These are phyloP conservation scores for Cladochytrium replicatum DNA, from an alignment of 192 early-diverging fungal species.

Conservation along the genomic window DNA sequence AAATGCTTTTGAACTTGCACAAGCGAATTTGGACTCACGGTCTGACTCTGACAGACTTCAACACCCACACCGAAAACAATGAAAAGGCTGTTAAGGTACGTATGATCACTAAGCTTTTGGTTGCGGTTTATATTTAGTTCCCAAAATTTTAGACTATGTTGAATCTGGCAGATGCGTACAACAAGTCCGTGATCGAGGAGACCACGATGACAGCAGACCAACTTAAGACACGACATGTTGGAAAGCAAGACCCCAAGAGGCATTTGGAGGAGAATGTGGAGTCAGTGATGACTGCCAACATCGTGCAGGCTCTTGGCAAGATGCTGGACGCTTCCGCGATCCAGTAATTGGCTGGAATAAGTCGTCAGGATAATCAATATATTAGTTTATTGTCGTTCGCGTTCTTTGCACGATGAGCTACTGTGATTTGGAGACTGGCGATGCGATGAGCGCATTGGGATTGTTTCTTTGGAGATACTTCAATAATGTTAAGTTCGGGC, in stretches of 20 bases:
- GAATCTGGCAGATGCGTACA: conserved; percentile 80
- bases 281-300: conserved; percentile 86
- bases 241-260: conserved; percentile 99
- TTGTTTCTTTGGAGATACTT: neutral
- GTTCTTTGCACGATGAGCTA: too few species aligned
- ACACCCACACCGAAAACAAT: conserved; percentile 70
- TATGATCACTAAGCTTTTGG: neutral
- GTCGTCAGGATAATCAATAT: too few species aligned
- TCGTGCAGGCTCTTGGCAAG: conserved; percentile 88
- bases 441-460: too few species aligned
- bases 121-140: conserved; percentile 5
- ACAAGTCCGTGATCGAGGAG: conserved; percentile 98
- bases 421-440: too few species aligned
- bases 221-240: conserved; percentile 97
- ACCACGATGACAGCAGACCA: conserved; percentile 84
- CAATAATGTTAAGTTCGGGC: neutral
- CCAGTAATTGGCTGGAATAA: too few species aligned
- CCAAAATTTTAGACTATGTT: conserved; percentile 74
- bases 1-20: conserved; percentile 98
- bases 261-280: conserved; percentile 93
- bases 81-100: conserved; percentile 74
- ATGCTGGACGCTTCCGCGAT: conserved; percentile 88
- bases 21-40: conserved; percentile 99
- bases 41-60: conserved; percentile 73
- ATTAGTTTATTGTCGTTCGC: too few species aligned